These are phyloP conservation scores for Loxodes magnus DNA, from an alignment of 73 alveolate genomes.

Conservation along the genomic window DNA sequence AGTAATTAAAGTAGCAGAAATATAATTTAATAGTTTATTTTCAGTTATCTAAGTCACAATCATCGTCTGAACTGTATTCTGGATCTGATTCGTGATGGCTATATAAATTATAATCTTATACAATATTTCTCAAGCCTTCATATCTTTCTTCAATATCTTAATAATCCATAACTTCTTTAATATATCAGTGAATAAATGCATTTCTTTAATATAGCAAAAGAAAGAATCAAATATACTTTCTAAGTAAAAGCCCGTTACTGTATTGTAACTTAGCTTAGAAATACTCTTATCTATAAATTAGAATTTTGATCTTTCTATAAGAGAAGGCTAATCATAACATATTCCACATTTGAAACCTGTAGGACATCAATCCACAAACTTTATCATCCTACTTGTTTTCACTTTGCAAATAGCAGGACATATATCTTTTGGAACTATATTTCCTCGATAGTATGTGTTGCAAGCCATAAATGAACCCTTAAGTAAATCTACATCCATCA, in stretches of 20 bases:
- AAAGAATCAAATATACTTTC: conserved; percentile 43
- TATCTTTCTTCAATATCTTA: conserved; percentile 49
- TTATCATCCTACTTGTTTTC: conserved; percentile 87
- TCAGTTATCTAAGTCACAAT: too few relatives aligned
- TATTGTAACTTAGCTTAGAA: conserved; percentile 39
- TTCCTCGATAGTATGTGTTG: conserved; percentile 33
- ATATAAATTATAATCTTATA: too few relatives aligned
- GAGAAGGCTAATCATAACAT: conserved; percentile 93
- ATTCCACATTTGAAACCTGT: conserved; percentile 96
- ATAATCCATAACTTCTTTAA: conserved; percentile 57
- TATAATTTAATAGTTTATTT: too few relatives aligned
- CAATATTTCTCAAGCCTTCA: too few relatives aligned
- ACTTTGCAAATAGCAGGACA: conserved; percentile 46
- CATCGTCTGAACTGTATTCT: too few relatives aligned
- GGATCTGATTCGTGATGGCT: too few relatives aligned
- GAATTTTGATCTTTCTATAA: conserved; percentile 91
- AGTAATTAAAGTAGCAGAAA: too few relatives aligned
- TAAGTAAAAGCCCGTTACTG: conserved; percentile 53
- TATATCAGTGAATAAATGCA: conserved; percentile 62
- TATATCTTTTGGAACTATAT: conserved; percentile 58
- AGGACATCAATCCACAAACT: conserved; percentile 97
- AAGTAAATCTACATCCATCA: conserved; percentile 19
- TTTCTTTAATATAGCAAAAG: conserved; percentile 50
- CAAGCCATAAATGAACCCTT: conserved; percentile 35
- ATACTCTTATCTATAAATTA: conserved; percentile 82